These are phyloP conservation scores for Letharia lupina DNA, from an alignment of 495 filamentous ascomycete genomes.

Conservation along the genomic window DNA sequence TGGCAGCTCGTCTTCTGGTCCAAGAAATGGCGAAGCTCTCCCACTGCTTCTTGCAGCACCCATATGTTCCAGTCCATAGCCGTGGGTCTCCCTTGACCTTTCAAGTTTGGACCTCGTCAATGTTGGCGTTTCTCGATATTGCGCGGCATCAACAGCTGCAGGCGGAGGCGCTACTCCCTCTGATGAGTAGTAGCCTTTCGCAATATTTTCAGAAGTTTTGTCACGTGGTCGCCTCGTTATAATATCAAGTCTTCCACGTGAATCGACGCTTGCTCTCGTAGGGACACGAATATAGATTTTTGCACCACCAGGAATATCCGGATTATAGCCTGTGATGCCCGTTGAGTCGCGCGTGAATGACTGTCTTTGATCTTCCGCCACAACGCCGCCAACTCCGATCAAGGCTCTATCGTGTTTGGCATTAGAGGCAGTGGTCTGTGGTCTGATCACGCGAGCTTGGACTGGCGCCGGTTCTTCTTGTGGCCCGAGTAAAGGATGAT, in stretches of 20 bases:
- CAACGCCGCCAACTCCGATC: constrained; percentile 46
- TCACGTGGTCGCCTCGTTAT: constrained; percentile 35
- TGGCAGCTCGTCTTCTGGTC: constrained; percentile 10
- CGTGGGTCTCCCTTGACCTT: not conserved
- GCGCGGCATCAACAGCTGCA: constrained; percentile 1
- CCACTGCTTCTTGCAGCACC: not conserved
- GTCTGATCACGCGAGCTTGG: constrained; percentile 55
- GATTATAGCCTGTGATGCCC: constrained; percentile 46
- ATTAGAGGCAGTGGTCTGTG: not conserved
- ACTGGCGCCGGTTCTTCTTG: constrained; percentile 54
- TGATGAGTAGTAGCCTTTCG: constrained; percentile 11
- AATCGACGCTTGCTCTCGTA: constrained; percentile 46
- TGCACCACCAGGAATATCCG: constrained; percentile 52
- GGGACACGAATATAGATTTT: constrained; percentile 55
- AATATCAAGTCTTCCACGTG: constrained; percentile 51
- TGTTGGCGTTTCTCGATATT: constrained; percentile 6
- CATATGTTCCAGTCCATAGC: constrained; percentile 20
- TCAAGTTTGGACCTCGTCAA: constrained; percentile 1
- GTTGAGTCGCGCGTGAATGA: constrained; percentile 16
- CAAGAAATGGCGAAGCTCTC: constrained; percentile 16
- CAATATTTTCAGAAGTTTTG: constrained; percentile 45
- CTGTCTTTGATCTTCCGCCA: constrained; percentile 33
- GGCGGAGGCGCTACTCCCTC: not conserved
- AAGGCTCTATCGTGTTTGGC: constrained; percentile 31
- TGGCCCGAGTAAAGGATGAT: constrained; percentile 79